These are phyloP conservation scores for Adansonia rubrostipa DNA, from an alignment of 441 rosid genomes.

Conservation along the genomic window DNA sequence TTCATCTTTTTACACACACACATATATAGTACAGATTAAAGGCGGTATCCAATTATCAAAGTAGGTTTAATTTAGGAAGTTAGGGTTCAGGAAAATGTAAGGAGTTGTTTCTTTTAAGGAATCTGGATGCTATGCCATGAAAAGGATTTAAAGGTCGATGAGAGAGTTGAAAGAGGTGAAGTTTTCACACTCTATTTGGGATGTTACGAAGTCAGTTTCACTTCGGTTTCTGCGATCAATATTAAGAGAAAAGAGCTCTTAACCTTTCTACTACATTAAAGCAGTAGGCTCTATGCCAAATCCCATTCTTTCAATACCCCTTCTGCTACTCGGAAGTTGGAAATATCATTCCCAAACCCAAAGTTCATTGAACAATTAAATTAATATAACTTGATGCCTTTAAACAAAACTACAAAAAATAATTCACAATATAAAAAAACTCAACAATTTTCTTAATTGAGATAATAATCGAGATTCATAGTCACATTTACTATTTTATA, in stretches of 20 bases:
- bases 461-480: no score
- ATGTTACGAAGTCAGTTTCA: neutral
- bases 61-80: neutral
- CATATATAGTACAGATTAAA: neutral
- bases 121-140: neutral
- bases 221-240: neutral
- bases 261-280: neutral
- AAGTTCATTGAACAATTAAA: no score
- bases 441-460: no score
- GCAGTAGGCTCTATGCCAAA: no score
- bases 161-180: neutral
- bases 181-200: neutral
- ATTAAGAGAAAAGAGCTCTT: neutral
- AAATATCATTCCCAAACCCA: neutral
- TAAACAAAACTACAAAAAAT: no score
- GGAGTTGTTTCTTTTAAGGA: neutral
- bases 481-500: no score
- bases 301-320: neutral
- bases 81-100: neutral
- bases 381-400: no score
- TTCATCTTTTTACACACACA: neutral
- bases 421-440: no score
- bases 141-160: neutral
- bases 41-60: neutral
- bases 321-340: neutral